Evolutionary conservation across 352 stramenopile genomes (phyloP).

Genomic region (Hyaloperonospora brassicae): DNA sequence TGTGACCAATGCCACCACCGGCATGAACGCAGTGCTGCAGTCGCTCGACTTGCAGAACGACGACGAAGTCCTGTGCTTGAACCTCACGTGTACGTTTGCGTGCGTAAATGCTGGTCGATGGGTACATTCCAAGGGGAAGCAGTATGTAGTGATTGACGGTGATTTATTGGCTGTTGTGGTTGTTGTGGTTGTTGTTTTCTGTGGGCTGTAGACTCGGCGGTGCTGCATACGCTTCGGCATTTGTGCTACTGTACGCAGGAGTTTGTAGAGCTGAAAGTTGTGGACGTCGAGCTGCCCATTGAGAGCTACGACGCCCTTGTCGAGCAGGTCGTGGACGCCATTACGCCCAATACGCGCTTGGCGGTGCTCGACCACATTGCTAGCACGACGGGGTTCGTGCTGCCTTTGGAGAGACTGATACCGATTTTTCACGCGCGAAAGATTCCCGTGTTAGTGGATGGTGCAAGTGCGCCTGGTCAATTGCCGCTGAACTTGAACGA

Average conservation of each 20-base stretch:
- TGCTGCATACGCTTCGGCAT: conserved; percentile 77
- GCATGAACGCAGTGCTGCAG: conserved; percentile 78
- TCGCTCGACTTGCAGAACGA: conserved; percentile 81
- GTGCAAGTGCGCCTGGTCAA: conserved; percentile 66
- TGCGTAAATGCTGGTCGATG: neutral
- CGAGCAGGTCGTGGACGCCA: conserved; percentile 58
- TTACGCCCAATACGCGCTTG: conserved; percentile 77
- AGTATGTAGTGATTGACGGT: conserved; percentile 4
- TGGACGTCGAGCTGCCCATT: conserved; percentile 68
- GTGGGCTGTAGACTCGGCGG: conserved; percentile 46
- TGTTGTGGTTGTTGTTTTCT: neutral
- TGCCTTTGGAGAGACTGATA: conserved; percentile 79
- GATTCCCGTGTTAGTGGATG: conserved; percentile 76
- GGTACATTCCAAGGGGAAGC: neutral
- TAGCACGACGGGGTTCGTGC: conserved; percentile 63
- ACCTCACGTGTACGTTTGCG: conserved; percentile 64
- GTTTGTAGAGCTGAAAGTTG: conserved; percentile 83
- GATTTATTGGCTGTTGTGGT: too few species aligned
- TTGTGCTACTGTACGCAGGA: conserved; percentile 84
- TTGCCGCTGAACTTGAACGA: conserved; percentile 59
- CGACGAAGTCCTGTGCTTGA: conserved; percentile 83
- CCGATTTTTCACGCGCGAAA: conserved; percentile 66
- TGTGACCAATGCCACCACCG: conserved; percentile 78
- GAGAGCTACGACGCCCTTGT: conserved; percentile 61
- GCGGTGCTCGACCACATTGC: conserved; percentile 81